A percentile compares a stretch with the other conserved stretches of the same genome.
These are phyloP conservation scores for Pyrus betulifolia DNA, from an alignment of 306 rosid species.

Conservation along the genomic window DNA sequence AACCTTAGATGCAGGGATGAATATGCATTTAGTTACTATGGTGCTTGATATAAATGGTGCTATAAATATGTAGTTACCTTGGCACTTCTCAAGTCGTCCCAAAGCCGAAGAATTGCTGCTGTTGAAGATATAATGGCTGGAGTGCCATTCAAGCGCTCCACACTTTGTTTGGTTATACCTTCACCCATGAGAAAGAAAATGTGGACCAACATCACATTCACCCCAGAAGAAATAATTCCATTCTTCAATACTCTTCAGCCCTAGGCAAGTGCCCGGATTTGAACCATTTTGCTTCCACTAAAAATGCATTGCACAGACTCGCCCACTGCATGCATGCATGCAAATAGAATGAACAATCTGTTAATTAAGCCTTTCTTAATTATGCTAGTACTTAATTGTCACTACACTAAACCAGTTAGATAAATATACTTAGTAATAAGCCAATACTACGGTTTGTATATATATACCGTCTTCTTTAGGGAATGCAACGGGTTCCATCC, in stretches of 20 bases:
- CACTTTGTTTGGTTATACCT: slow-evolving; percentile 23
- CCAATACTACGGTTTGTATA: not conserved
- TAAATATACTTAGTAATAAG: not conserved
- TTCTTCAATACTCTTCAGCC: slow-evolving; percentile 53
- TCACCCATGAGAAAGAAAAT: slow-evolving; percentile 47
- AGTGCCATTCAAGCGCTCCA: slow-evolving; percentile 23
- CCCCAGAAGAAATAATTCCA: slow-evolving; percentile 53
- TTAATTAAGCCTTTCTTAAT: not conserved
- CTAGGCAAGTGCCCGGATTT: slow-evolving; percentile 31
- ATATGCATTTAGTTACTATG: not conserved
- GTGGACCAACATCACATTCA: slow-evolving; percentile 42
- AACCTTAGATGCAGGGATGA: too few relatives aligned
- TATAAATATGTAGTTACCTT: slow-evolving; percentile 14
- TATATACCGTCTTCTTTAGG: slow-evolving; percentile 23
- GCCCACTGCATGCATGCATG: slow-evolving; percentile 36
- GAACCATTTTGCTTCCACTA: slow-evolving; percentile 70
- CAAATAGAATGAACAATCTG: not conserved
- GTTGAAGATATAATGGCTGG: slow-evolving; percentile 39
- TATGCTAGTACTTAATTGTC: not conserved
- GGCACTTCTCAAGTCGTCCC: slow-evolving; percentile 71
- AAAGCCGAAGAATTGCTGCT: slow-evolving; percentile 60
- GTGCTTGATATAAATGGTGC: not conserved
- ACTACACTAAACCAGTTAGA: too few relatives aligned
- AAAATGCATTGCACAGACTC: slow-evolving; percentile 48
- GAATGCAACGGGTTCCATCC: slow-evolving; percentile 44